Evolutionary conservation across 305 asterid genomes (phyloP).

Genomic region (Fraxinus sp.): DNA sequence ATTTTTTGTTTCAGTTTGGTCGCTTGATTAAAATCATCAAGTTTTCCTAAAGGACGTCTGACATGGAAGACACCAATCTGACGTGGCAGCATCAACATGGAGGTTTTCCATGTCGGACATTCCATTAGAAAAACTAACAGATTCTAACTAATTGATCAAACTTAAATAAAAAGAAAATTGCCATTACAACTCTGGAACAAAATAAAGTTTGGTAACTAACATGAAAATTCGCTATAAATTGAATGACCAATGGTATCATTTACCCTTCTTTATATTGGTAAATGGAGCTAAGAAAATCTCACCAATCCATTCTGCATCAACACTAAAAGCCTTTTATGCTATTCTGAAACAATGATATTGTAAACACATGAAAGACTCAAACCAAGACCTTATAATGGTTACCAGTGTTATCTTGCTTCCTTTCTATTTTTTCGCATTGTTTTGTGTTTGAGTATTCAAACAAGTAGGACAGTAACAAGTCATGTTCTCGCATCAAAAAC

Average conservation of each 20-base stretch:
- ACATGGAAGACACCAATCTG: background rate
- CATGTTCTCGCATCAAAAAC: background rate
- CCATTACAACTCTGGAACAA: background rate
- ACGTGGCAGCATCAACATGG: background rate
- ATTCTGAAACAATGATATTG: background rate
- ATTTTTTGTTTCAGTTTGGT: background rate
- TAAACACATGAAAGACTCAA: background rate
- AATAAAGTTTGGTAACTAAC: background rate
- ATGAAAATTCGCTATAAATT: background rate
- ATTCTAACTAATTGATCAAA: background rate
- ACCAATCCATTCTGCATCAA: background rate
- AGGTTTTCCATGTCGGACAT: background rate
- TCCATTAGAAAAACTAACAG: background rate
- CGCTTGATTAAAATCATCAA: background rate
- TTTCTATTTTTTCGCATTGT: background rate
- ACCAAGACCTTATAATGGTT: background rate
- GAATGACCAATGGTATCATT: background rate
- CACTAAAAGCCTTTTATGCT: background rate
- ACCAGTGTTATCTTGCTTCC: background rate
- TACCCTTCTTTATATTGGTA: background rate
- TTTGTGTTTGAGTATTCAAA: background rate
- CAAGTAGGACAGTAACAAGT: background rate
- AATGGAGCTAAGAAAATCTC: background rate
- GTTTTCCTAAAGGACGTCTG: background rate
- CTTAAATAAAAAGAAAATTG: background rate